These are phyloP conservation scores for Amoeboaphelidium occidentale DNA, from an alignment of 371 early-diverging fungal genomes.

Conservation along the genomic window DNA sequence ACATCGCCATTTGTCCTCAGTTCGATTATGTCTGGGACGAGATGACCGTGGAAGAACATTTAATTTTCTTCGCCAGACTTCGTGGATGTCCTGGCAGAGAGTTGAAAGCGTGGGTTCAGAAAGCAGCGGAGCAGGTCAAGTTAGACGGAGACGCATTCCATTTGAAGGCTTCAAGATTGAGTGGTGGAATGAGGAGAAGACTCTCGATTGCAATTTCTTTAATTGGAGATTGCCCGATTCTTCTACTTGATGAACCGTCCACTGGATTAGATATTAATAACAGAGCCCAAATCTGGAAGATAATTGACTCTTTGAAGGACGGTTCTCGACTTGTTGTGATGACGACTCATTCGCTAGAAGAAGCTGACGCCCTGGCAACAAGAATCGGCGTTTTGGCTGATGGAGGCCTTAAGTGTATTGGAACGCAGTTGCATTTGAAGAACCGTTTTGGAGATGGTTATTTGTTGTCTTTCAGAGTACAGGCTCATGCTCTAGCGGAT, in stretches of 20 bases:
- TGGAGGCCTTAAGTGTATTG: too few relatives aligned
- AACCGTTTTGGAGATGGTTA: too few relatives aligned
- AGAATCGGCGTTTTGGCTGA: too few relatives aligned
- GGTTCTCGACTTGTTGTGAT: too few relatives aligned
- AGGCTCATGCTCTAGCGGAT: too few relatives aligned
- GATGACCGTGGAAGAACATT: conserved; percentile 15
- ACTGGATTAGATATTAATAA: conserved; percentile 21
- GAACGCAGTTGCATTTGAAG: too few relatives aligned
- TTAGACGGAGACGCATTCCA: conserved; percentile 8
- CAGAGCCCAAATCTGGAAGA: conserved; percentile 19
- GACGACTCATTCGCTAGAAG: too few relatives aligned
- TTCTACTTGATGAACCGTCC: conserved; percentile 44
- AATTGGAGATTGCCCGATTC: conserved; percentile 31
- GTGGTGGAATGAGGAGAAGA: conserved; percentile 22
- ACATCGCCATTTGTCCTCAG: conserved; percentile 6
- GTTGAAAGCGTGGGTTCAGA: background rate
- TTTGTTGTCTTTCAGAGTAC: too few relatives aligned
- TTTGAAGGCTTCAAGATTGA: conserved; percentile 7
- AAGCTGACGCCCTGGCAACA: too few relatives aligned
- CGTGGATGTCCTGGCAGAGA: conserved; percentile 7
- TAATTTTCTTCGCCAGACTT: conserved; percentile 14
- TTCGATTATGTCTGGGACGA: conserved; percentile 14
- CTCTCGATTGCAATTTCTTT: conserved; percentile 20
- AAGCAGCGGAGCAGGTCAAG: background rate
- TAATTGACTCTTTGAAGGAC: too few relatives aligned